A percentile compares a stretch with the other conserved stretches of the same genome.
Evolutionary conservation across 495 filamentous ascomycete species (phyloP).

Genomic region (Polyplosphaeria fusca): DNA sequence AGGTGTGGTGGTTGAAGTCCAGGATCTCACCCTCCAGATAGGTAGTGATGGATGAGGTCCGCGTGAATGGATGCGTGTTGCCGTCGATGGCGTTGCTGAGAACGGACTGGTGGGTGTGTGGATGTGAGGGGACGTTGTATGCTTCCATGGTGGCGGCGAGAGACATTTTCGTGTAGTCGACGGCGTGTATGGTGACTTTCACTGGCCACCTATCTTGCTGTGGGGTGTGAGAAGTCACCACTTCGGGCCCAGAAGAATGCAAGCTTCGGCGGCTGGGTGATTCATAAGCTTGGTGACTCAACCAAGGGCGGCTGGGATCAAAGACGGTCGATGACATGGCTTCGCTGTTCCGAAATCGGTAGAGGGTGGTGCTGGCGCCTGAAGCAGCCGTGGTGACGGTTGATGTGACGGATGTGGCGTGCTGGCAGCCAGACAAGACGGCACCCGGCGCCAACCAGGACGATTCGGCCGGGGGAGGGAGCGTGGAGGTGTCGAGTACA

Average conservation of each 20-base stretch:
- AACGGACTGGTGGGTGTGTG: constrained; percentile 24
- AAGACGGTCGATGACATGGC: constrained; percentile 27
- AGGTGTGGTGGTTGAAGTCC: constrained; percentile 65
- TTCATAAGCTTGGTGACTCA: constrained; percentile 30
- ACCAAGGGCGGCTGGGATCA: constrained; percentile 37
- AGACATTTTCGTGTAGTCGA: constrained; percentile 62
- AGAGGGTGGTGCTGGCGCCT: constrained; percentile 27
- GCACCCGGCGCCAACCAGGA: constrained; percentile 66
- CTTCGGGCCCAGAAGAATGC: constrained; percentile 8
- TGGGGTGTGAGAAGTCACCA: constrained; percentile 22
- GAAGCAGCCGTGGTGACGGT: constrained; percentile 14
- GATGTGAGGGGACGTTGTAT: constrained; percentile 61
- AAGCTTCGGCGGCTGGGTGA: constrained; percentile 10
- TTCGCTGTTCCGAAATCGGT: constrained; percentile 33
- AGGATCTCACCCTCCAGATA: constrained; percentile 77
- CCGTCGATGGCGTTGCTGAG: constrained; percentile 21
- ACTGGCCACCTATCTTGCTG: constrained; percentile 68
- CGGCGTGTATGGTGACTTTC: constrained; percentile 65
- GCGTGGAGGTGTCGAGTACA: constrained; percentile 54
- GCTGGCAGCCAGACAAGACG: constrained; percentile 63
- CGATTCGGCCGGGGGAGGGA: constrained; percentile 55
- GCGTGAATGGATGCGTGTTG: constrained; percentile 46
- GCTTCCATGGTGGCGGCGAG: constrained; percentile 77
- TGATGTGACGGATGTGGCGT: constrained; percentile 42
- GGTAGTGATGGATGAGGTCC: constrained; percentile 62